phyloP scores from a whole-genome alignment of 495 filamentous ascomycete genomes.

The Hypoxylon lienhwacheense region DNA sequence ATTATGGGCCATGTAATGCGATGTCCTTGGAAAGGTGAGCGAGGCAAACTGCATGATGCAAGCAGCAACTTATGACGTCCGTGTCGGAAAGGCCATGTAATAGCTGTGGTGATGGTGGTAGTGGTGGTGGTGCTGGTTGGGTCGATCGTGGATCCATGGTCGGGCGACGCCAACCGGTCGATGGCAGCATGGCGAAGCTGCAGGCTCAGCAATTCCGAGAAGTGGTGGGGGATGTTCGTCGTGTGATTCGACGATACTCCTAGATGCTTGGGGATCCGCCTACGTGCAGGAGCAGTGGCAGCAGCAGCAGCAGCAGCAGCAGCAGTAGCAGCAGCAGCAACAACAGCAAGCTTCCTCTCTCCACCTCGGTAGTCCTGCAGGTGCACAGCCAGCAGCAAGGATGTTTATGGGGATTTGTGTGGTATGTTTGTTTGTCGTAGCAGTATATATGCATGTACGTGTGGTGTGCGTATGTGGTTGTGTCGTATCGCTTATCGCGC shows the following conservation, averaged over 20 bases:
- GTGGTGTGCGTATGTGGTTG: background rate
- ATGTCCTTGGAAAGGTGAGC: slow-evolving; percentile 10
- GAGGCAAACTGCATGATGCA: slow-evolving; percentile 27
- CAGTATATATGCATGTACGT: too few species aligned
- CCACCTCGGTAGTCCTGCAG: background rate
- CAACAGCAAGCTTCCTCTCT: too few species aligned
- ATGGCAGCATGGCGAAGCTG: slow-evolving; percentile 16
- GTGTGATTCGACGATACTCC: slow-evolving; percentile 29
- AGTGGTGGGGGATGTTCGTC: slow-evolving; percentile 5
- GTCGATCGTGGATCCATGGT: too few species aligned
- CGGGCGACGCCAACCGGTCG: slow-evolving; percentile 28
- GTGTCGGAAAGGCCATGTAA: slow-evolving; percentile 5
- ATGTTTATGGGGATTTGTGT: background rate
- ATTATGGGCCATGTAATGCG: slow-evolving; percentile 26
- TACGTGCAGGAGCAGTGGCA: slow-evolving; percentile 9
- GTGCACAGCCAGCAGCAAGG: slow-evolving; percentile 17
- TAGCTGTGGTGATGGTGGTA: background rate
- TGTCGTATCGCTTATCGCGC: slow-evolving; percentile 34
- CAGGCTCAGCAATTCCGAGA: slow-evolving; percentile 19
- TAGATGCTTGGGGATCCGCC: slow-evolving; percentile 26
- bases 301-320: too few species aligned
- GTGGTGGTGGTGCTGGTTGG: too few species aligned
- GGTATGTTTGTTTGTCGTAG: too few species aligned
- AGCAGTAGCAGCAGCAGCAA: too few species aligned
- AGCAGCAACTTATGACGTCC: background rate